Percentiles rank a stretch among this genome's conserved stretches.
Evolutionary conservation across 1,284 basidiomycete species (phyloP).

Genomic region (Cerrena zonata): DNA sequence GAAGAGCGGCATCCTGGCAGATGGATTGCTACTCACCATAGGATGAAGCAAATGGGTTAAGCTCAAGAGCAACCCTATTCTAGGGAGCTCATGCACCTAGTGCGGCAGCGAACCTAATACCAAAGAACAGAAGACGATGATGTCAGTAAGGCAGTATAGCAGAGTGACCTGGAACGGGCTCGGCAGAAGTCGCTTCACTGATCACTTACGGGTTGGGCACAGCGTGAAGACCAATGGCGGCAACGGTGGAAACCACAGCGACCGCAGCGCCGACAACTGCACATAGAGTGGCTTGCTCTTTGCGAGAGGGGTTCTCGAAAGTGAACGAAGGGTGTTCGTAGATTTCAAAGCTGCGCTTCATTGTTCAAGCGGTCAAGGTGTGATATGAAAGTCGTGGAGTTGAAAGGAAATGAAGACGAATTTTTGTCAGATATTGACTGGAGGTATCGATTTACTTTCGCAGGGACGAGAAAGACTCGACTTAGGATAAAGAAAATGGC

Average conservation of each 20-base stretch:
- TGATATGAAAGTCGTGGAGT: not conserved
- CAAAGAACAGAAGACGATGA: no score
- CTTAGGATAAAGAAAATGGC: not conserved
- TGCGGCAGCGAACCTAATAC: no score
- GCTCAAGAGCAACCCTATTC: no score
- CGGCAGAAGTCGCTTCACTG: no score
- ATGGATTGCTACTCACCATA: no score
- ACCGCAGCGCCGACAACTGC: constrained; percentile 7
- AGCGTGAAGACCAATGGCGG: constrained; percentile 4
- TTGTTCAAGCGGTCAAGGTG: not conserved
- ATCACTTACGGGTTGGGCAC: constrained; percentile 7
- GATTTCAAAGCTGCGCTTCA: constrained; percentile 6
- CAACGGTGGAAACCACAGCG: constrained; percentile 6
- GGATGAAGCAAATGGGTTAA: no score
- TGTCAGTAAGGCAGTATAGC: no score
- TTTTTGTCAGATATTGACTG: not conserved
- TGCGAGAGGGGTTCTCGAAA: constrained; percentile 7
- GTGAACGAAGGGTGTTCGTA: constrained; percentile 9
- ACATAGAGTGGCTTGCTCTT: constrained; percentile 8
- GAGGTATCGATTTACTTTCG: not conserved
- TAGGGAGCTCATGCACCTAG: no score
- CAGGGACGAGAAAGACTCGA: not conserved
- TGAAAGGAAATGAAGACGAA: not conserved
- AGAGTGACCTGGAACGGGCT: no score
- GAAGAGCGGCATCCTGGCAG: no score